These are phyloP conservation scores for Cubamyces lactineus DNA, from an alignment of 768 basidiomycete species.

Conservation along the genomic window DNA sequence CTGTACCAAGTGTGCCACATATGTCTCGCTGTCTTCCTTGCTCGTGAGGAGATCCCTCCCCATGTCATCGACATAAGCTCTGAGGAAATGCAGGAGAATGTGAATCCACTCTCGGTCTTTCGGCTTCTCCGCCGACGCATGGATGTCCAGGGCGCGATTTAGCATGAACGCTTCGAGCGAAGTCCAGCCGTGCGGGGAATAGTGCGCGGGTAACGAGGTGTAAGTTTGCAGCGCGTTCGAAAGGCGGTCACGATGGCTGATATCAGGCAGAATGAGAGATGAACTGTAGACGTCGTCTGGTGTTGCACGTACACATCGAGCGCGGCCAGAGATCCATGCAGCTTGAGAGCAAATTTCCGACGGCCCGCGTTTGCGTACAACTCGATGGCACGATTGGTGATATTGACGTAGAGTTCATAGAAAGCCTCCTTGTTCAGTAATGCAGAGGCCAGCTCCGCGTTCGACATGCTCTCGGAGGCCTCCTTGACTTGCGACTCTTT, in stretches of 20 bases:
- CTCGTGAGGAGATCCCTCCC: slow-evolving; percentile 57
- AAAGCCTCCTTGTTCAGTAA: slow-evolving; percentile 62
- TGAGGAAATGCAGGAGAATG: slow-evolving; percentile 75
- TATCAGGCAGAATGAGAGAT: neutral
- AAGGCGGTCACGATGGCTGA: slow-evolving; percentile 69
- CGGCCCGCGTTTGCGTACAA: slow-evolving; percentile 83
- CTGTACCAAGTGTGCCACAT: slow-evolving; percentile 54
- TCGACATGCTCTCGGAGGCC: slow-evolving; percentile 50
- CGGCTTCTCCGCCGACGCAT: slow-evolving; percentile 55
- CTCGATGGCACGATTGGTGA: slow-evolving; percentile 84
- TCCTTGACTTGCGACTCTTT: slow-evolving; percentile 27
- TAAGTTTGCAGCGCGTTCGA: slow-evolving; percentile 69
- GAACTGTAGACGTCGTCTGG: neutral
- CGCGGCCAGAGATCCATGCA: slow-evolving; percentile 86
- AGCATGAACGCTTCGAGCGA: slow-evolving; percentile 82
- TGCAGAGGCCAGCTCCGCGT: slow-evolving; percentile 61
- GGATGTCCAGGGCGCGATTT: slow-evolving; percentile 70
- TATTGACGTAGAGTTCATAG: slow-evolving; percentile 72
- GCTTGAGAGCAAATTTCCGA: slow-evolving; percentile 80
- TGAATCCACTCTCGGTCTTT: slow-evolving; percentile 83
- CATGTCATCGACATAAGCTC: slow-evolving; percentile 60
- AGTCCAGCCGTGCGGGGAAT: slow-evolving; percentile 80
- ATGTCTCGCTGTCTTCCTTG: slow-evolving; percentile 52
- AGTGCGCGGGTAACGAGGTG: slow-evolving; percentile 83
- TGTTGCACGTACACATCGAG: slow-evolving; percentile 74